Base-by-base conservation (phyloP, 1,284 basidiomycete species). In the Fomitopsis palustris region DNA sequence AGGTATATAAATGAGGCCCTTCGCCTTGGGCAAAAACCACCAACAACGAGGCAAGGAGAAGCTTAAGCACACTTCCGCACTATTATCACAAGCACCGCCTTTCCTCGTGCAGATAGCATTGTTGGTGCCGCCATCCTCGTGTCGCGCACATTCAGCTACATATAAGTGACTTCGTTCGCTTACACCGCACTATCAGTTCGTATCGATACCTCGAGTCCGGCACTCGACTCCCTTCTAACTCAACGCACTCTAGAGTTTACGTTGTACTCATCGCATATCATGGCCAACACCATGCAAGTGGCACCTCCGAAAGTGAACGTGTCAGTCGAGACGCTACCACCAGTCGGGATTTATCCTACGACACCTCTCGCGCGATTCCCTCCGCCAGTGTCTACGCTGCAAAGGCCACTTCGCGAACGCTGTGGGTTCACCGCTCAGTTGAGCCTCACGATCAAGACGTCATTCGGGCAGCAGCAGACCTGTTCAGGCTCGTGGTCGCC, bases 291-390 rank as follows among this genome's bases (percentile, higher is more conserved):
- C n/a, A 35, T 52, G n/a, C 49, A 52, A 35, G 12, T n/a, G n/a
- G n/a, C n/a, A n/a, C n/a, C 31, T 35, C 49, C 49, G 4, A 2
- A 14, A 35, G 8, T 52, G 49, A 52, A 7, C 29, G 17, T 52
- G 16, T 19, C 49, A 16, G 38, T 43, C 21, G 33, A 25, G n/a
- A 49, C 61, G 19, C 39, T 52, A 4, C 31, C 64, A 6, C 54
- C 8, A 3, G 35, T 63, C 53, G 42, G 45, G 19, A 61, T 62
- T 53, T 55, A 55, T 29, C 54, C 54, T n/a, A 43, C 64, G 17
- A 63, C 61, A 54, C 70, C 69, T 12, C 61, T 72, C 43, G 61
- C 55, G 37, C 61, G 57, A 53, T 70, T 69, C 57, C 70, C 70
- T 5, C 70, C 69, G 1, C 67, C 70, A 1, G 55, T 58, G 21